phyloP scores from a whole-genome alignment of 805 yeast genomes.

The Yarrowia sp. region DNA sequence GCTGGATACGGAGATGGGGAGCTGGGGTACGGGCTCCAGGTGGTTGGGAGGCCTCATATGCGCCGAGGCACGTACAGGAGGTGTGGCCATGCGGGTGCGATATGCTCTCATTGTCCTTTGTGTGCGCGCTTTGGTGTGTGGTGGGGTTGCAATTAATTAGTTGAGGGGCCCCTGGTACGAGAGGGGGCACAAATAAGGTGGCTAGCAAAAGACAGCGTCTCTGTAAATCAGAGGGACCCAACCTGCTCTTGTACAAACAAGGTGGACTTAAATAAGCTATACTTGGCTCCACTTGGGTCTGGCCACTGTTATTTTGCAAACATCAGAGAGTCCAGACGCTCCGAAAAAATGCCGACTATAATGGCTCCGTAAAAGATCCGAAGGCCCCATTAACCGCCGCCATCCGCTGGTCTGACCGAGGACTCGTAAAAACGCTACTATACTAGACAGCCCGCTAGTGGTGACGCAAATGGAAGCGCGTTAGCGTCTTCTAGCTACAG shows the following conservation, averaged over 20 bases:
- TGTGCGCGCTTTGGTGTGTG: neutral
- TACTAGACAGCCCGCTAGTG: neutral
- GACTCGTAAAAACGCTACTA: neutral
- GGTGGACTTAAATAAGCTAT: neutral
- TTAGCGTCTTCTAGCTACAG: neutral
- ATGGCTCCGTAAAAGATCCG: neutral
- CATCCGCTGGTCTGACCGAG: neutral
- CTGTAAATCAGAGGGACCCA: too few species aligned
- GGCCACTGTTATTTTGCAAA: too few species aligned
- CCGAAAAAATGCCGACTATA: neutral
- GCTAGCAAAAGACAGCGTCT: too few species aligned
- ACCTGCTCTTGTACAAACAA: neutral
- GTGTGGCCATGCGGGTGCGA: conserved; percentile 20
- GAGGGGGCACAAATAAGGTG: neutral
- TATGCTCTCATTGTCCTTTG: conserved; percentile 11
- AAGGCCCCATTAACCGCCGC: neutral
- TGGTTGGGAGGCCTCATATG: neutral
- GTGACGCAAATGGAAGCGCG: conserved; percentile 2
- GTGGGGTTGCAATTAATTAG: neutral
- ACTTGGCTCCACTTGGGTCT: neutral
- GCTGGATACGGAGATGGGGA: neutral
- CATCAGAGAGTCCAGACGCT: neutral
- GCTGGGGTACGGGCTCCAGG: too few species aligned
- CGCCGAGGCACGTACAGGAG: neutral
- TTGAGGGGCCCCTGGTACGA: neutral